phyloP scores from a whole-genome alignment of 352 stramenopile species.

The Pythium dissimile region DNA sequence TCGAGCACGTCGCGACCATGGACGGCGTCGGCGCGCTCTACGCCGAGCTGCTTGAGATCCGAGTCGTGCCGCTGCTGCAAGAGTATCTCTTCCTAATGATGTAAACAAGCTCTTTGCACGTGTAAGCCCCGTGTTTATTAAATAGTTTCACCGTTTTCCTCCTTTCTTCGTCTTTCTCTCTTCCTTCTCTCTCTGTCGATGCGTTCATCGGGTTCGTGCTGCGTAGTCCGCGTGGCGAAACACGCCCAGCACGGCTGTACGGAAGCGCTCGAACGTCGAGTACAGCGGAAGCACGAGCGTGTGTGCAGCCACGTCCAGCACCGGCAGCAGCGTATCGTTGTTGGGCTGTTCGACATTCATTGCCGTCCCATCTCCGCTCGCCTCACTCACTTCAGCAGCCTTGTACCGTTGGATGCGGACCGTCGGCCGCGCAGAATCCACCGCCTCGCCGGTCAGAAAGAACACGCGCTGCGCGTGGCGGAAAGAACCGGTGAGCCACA shows the following conservation, averaged over 20 bases:
- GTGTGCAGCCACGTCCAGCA: conserved; percentile 31
- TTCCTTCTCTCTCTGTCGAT: neutral
- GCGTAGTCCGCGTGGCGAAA: conserved; percentile 38
- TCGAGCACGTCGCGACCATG: conserved; percentile 34
- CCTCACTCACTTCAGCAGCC: too few species aligned
- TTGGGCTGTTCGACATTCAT: too few species aligned
- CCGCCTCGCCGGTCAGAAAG: conserved; percentile 23
- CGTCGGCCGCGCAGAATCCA: neutral
- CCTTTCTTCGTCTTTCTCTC: neutral
- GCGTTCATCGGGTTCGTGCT: conserved; percentile 4
- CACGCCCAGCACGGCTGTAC: conserved; percentile 32
- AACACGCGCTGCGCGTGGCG: conserved; percentile 40
- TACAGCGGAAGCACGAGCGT: conserved; percentile 53
- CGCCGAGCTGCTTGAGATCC: conserved; percentile 64
- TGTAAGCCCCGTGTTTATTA: neutral
- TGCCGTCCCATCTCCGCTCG: too few species aligned
- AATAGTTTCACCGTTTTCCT: neutral
- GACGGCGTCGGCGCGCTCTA: conserved; percentile 69
- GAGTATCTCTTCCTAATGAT: conserved; percentile 62
- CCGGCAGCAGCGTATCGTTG: neutral
- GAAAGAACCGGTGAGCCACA: conserved; percentile 53
- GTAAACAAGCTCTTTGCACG: neutral
- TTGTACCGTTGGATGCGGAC: conserved; percentile 2
- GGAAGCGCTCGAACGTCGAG: conserved; percentile 50
- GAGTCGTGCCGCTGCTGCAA: conserved; percentile 63